Evolutionary conservation across 441 rosid genomes (phyloP).

Genomic region (Arabidopsis lyrata): DNA sequence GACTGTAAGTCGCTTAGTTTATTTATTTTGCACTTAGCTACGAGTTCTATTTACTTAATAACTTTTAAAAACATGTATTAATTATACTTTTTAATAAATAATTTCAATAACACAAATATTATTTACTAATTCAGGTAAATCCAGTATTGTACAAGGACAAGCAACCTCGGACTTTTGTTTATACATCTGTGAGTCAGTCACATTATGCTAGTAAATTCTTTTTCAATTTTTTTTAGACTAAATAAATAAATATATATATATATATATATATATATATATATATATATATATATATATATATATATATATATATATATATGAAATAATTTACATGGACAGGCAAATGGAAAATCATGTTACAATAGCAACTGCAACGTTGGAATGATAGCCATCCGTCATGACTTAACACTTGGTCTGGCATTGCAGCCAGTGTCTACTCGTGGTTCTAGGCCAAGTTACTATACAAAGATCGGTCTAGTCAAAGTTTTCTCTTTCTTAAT

Average conservation of each 20-base stretch:
- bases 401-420: conserved; percentile 16
- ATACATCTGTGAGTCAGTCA: conserved; percentile 23
- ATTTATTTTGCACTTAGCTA: neutral
- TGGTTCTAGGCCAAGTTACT: neutral
- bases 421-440: neutral
- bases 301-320: too few species aligned
- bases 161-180: conserved; percentile 24
- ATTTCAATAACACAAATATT: neutral
- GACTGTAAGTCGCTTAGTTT: conserved; percentile 5
- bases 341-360: conserved; percentile 31
- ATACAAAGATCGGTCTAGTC: conserved; percentile 8
- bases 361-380: conserved; percentile 15
- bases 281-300: too few species aligned
- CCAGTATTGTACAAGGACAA: conserved; percentile 23
- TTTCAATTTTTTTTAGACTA: neutral
- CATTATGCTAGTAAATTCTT: neutral
- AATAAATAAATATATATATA: too few species aligned
- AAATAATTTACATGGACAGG: neutral
- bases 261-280: too few species aligned
- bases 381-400: conserved; percentile 4
- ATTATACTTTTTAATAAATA: neutral
- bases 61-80: neutral
- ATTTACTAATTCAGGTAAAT: conserved; percentile 24
- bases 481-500: neutral
- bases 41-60: neutral